phyloP scores from a whole-genome alignment of 2,329 filamentous ascomycete species.

The Hymenoscyphus scutula region DNA sequence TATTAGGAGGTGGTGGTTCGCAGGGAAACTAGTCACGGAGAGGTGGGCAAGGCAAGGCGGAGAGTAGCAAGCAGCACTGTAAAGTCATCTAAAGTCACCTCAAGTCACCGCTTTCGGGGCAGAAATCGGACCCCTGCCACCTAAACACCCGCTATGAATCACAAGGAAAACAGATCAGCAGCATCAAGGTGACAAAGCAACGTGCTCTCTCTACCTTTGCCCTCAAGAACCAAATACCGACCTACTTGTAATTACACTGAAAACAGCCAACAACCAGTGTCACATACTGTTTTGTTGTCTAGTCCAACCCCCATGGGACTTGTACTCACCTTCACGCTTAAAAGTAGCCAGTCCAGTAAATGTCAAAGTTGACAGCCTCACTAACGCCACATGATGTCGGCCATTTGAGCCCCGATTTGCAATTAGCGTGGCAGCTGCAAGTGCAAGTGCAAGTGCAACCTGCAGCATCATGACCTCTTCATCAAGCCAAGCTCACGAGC shows the following conservation, averaged over 20 bases:
- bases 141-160: slow-evolving; percentile 5
- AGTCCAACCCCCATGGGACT: not conserved
- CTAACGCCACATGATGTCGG: not conserved
- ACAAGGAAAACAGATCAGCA: not conserved
- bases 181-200: slow-evolving; percentile 8
- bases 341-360: not conserved
- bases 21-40: not conserved
- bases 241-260: not conserved
- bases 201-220: not conserved
- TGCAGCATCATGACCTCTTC: no score
- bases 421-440: slow-evolving; percentile 3
- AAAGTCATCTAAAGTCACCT: not conserved
- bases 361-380: not conserved
- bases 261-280: not conserved
- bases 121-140: not conserved
- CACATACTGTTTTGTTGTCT: not conserved
- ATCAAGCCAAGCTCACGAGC: slow-evolving; percentile 2
- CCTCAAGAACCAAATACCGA: not conserved
- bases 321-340: not conserved
- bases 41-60: not conserved
- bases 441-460: not conserved
- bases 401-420: not conserved
- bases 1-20: not conserved
- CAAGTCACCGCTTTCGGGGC: slow-evolving; percentile 6
- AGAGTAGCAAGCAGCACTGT: not conserved